Conservation (phyloP, 768 basidiomycete species). For the Boletus fagicola region DNA sequence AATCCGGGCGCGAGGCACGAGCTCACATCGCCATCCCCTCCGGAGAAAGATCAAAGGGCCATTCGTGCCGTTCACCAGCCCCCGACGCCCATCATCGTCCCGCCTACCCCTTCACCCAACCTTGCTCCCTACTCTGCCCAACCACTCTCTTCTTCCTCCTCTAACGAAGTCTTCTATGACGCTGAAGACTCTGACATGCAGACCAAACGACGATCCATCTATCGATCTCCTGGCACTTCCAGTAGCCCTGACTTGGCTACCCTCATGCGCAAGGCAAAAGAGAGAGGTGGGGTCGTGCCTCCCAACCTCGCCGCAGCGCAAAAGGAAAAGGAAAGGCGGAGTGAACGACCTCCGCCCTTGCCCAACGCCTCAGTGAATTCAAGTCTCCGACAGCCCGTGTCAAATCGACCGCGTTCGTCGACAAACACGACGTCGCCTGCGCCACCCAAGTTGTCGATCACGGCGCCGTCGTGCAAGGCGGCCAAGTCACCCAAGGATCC, state of each 20-base stretch:
- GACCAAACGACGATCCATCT: slow-evolving; percentile 79
- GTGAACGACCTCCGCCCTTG: slow-evolving; percentile 45
- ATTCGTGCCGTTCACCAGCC: slow-evolving; percentile 43
- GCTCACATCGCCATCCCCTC: slow-evolving; percentile 42
- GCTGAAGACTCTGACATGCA: slow-evolving; percentile 65
- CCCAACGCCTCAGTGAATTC: slow-evolving; percentile 30
- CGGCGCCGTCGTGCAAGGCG: slow-evolving; percentile 24
- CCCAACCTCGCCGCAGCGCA: slow-evolving; percentile 29
- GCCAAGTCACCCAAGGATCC: slow-evolving; percentile 29
- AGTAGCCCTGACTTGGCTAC: slow-evolving; percentile 92
- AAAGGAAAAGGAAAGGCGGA: slow-evolving; percentile 34
- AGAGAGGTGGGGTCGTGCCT: slow-evolving; percentile 49
- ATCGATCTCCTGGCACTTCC: slow-evolving; percentile 83
- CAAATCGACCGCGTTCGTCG: slow-evolving; percentile 43
- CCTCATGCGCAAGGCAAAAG: slow-evolving; percentile 79
- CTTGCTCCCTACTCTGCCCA: slow-evolving; percentile 35
- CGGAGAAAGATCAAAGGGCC: slow-evolving; percentile 36
- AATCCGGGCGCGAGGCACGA: slow-evolving; percentile 24
- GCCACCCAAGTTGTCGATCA: slow-evolving; percentile 38
- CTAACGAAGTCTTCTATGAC: slow-evolving; percentile 61
- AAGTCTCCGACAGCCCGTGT: slow-evolving; percentile 27
- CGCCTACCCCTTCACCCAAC: slow-evolving; percentile 62
- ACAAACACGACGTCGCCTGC: slow-evolving; percentile 35
- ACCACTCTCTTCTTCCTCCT: slow-evolving; percentile 45
- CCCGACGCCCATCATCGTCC: slow-evolving; percentile 59